Percentiles rank a stretch among this genome's conserved stretches.
phyloP scores from a whole-genome alignment of 2,329 filamentous ascomycete genomes.

The Samsoniella hepiali region DNA sequence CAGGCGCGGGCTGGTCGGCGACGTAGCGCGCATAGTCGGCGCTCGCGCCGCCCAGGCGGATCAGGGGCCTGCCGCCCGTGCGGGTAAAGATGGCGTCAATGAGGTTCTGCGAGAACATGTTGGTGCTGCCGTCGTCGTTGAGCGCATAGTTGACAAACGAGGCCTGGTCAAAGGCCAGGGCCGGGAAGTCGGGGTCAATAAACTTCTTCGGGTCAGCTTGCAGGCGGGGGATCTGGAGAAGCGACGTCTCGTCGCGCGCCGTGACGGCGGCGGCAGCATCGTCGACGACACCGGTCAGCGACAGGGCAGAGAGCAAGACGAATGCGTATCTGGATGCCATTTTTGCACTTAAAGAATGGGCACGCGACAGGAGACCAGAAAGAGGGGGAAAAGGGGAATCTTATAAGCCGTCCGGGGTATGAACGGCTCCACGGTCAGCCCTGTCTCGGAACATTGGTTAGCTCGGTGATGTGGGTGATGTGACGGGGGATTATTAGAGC shows the following conservation, averaged over 20 bases:
- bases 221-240: conserved; percentile 2
- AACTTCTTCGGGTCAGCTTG: conserved; percentile 4
- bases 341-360: not conserved
- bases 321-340: not conserved
- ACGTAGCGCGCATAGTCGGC: conserved; percentile 35
- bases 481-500: not conserved
- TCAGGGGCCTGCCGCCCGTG: conserved; percentile 34
- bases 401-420: conserved; percentile 1
- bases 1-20: conserved; percentile 30
- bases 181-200: conserved; percentile 11
- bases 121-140: conserved; percentile 29
- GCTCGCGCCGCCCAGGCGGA: conserved; percentile 35
- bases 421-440: not conserved
- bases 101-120: conserved; percentile 34
- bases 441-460: not conserved
- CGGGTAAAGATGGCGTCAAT: conserved; percentile 33
- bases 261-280: not conserved
- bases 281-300: not conserved
- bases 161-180: conserved; percentile 11
- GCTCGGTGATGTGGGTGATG: not conserved
- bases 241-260: conserved; percentile 6
- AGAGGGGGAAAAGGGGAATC: not conserved
- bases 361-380: not conserved
- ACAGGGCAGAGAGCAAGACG: not conserved
- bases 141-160: conserved; percentile 13